phyloP scores from a whole-genome alignment of 345 rosid genomes.

The Luvunga scandens region DNA sequence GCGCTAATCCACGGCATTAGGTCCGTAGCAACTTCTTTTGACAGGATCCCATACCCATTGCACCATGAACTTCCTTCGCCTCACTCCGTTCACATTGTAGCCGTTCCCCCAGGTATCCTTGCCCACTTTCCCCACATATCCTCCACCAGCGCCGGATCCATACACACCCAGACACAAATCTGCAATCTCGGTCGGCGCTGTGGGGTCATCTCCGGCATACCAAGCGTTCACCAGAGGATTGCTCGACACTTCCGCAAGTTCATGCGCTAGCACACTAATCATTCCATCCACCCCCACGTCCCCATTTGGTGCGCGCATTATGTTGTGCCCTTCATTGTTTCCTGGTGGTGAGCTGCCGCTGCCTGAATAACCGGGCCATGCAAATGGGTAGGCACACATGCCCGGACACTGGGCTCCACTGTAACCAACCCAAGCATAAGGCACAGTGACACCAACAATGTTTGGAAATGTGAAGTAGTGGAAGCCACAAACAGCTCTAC shows the following conservation, averaged over 20 bases:
- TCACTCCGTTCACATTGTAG: slow-evolving; percentile 54
- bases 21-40: slow-evolving; percentile 56
- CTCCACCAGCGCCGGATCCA: slow-evolving; percentile 61
- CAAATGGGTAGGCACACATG: slow-evolving; percentile 61
- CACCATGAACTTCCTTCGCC: slow-evolving; percentile 53
- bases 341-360: slow-evolving; percentile 39
- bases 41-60: slow-evolving; percentile 65
- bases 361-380: slow-evolving; percentile 43
- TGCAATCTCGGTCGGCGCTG: slow-evolving; percentile 56
- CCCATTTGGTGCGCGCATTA: slow-evolving; percentile 54
- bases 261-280: slow-evolving; percentile 64
- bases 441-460: slow-evolving; percentile 48
- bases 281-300: slow-evolving; percentile 60
- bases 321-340: slow-evolving; percentile 26
- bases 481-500: slow-evolving; percentile 62
- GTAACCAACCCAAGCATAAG: slow-evolving; percentile 66
- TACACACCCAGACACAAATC: slow-evolving; percentile 62
- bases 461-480: slow-evolving; percentile 65
- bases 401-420: slow-evolving; percentile 59
- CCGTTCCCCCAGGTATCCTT: slow-evolving; percentile 48
- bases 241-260: slow-evolving; percentile 56
- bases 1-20: slow-evolving; percentile 51
- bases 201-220: slow-evolving; percentile 64
- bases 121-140: slow-evolving; percentile 49
- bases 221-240: slow-evolving; percentile 64